A percentile compares a stretch with the other conserved stretches of the same genome.
These are phyloP conservation scores for Candida anutae DNA, from an alignment of 1,139 yeast genomes.

Conservation along the genomic window DNA sequence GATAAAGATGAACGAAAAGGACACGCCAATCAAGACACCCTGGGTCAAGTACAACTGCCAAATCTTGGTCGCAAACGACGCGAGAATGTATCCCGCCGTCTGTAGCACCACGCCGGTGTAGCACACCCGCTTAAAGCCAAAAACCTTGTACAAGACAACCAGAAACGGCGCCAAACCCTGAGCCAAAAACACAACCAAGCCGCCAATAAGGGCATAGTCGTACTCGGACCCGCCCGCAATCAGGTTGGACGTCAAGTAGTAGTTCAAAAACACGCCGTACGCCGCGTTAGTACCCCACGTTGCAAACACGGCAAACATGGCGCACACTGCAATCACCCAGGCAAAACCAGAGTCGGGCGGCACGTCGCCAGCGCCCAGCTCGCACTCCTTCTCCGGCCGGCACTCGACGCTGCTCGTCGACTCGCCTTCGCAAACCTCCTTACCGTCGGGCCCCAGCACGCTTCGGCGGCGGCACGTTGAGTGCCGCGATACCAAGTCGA, in stretches of 20 bases:
- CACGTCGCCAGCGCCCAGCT: constrained; percentile 17
- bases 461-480: constrained; percentile 1
- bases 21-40: constrained; percentile 57
- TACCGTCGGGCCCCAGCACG: neutral
- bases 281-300: constrained; percentile 75
- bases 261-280: constrained; percentile 60
- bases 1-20: constrained; percentile 51
- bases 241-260: constrained; percentile 36
- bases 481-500: constrained; percentile 12
- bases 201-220: constrained; percentile 67
- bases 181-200: constrained; percentile 52
- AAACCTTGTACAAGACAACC: constrained; percentile 22
- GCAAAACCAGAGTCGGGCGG: constrained; percentile 69
- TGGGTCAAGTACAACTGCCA: constrained; percentile 67
- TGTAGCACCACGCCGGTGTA: constrained; percentile 43
- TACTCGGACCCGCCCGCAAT: constrained; percentile 52
- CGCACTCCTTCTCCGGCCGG: constrained; percentile 6
- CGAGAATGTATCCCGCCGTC: constrained; percentile 51
- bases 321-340: constrained; percentile 58
- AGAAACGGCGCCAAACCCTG: constrained; percentile 52
- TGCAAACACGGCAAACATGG: constrained; percentile 38
- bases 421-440: constrained; percentile 1
- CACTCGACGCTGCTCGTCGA: constrained; percentile 5
- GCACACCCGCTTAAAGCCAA: constrained; percentile 30
- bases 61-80: constrained; percentile 52